A percentile compares a stretch with the other conserved stretches of the same genome.
Conservation (phyloP, 2,329 filamentous ascomycete species). For the Metarhizium humberi region DNA sequence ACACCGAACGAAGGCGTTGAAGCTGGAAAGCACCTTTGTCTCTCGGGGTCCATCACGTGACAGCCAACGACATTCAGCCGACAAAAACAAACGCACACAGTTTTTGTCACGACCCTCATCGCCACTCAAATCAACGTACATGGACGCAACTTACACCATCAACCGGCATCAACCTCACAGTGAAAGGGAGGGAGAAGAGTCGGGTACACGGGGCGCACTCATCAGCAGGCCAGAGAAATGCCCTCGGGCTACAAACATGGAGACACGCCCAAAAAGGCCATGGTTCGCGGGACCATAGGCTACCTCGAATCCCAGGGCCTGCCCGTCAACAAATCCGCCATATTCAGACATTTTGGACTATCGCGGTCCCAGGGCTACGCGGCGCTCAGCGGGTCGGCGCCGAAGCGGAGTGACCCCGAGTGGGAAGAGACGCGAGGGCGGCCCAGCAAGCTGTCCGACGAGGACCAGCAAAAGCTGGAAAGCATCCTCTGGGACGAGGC, state of each 20-base stretch:
- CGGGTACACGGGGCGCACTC: no score
- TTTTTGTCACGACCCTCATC: neutral
- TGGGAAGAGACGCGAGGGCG: constrained; percentile 29
- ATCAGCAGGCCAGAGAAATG: neutral
- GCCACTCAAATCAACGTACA: neutral
- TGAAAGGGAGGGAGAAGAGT: neutral
- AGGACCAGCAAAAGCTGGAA: constrained; percentile 27
- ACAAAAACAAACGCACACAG: neutral
- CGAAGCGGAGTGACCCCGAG: constrained; percentile 26
- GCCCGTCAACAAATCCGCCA: constrained; percentile 29
- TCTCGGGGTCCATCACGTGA: constrained; percentile 7
- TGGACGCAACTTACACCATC: neutral
- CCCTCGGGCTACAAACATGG: constrained; percentile 24
- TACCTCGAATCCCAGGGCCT: constrained; percentile 28
- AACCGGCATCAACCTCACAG: neutral
- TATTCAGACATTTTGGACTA: constrained; percentile 29
- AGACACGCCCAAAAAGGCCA: constrained; percentile 27
- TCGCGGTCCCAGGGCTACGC: constrained; percentile 29
- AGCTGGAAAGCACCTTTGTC: no score
- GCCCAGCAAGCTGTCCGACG: constrained; percentile 23
- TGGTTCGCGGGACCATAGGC: constrained; percentile 29
- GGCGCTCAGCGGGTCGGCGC: constrained; percentile 22
- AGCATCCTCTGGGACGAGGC: constrained; percentile 26
- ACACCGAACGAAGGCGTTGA: no score
- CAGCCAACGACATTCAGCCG: constrained; percentile 1